Conservation (phyloP, 371 early-diverging fungal genomes). For the Rhizomucor pusillus region DNA sequence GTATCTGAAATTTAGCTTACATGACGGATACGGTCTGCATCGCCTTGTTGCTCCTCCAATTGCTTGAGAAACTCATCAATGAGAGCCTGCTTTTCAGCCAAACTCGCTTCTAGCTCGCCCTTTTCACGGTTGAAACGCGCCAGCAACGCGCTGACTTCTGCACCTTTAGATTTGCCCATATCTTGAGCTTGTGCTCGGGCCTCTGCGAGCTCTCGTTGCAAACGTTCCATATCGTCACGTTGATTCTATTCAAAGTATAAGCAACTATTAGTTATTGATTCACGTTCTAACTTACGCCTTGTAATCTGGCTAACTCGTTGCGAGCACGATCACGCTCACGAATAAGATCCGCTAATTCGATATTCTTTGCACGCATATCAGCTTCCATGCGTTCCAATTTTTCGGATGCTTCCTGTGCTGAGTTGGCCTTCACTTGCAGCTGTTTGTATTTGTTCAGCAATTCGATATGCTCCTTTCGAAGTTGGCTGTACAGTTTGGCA, state of each 20-base stretch:
- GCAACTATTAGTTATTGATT: neutral
- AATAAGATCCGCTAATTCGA: conserved; percentile 80
- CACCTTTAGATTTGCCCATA: conserved; percentile 71
- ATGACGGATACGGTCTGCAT: conserved; percentile 62
- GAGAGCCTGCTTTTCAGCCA: conserved; percentile 42
- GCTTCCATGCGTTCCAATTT: conserved; percentile 76
- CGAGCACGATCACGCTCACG: conserved; percentile 80
- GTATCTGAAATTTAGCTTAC: conserved; percentile 17
- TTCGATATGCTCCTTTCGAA: conserved; percentile 95
- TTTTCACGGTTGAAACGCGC: conserved; percentile 80
- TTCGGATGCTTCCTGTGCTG: conserved; percentile 72
- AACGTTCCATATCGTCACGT: conserved; percentile 76
- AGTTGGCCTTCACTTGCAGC: conserved; percentile 77
- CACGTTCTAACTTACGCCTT: conserved; percentile 43
- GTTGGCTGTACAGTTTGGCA: conserved; percentile 92
- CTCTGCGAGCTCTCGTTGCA: conserved; percentile 78
- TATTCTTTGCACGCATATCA: conserved; percentile 77
- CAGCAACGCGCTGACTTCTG: conserved; percentile 79
- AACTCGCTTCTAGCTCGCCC: conserved; percentile 69
- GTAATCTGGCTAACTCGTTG: conserved; percentile 68
- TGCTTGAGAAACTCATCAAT: conserved; percentile 66
- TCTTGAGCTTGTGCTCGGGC: conserved; percentile 76
- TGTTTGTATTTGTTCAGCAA: conserved; percentile 84
- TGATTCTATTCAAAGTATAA: conserved; percentile 43
- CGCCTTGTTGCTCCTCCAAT: conserved; percentile 68